Evolutionary conservation across 1,284 basidiomycete genomes (phyloP).

Genomic region (Vanrija sp.): DNA sequence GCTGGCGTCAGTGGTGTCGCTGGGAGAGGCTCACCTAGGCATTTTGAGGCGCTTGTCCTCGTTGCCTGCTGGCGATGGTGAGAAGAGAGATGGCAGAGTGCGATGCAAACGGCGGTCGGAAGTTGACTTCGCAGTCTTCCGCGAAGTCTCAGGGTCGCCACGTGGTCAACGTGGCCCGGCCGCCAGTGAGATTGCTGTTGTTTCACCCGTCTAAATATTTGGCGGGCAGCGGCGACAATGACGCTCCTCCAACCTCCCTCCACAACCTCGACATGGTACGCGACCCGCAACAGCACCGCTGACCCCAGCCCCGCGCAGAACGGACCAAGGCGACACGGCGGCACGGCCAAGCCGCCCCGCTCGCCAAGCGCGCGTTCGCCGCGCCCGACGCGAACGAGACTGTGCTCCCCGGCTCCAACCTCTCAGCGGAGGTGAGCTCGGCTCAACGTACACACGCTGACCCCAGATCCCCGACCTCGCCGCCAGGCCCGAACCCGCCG

Average conservation of each 20-base stretch:
- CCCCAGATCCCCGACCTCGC: constrained; percentile 9
- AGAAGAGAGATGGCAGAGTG: constrained; percentile 1
- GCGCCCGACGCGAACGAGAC: constrained; percentile 10
- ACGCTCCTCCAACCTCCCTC: too few species aligned
- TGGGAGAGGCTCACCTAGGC: constrained; percentile 3
- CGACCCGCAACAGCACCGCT: not conserved
- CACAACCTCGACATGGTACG: constrained; percentile 10
- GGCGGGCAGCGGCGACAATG: too few species aligned
- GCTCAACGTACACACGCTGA: not conserved
- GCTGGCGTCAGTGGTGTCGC: not conserved
- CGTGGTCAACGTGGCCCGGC: too few species aligned
- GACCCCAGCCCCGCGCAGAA: constrained; percentile 27
- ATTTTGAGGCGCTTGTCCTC: not conserved
- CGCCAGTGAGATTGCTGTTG: too few species aligned
- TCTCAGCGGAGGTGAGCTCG: constrained; percentile 1
- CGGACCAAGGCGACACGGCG: constrained; percentile 14
- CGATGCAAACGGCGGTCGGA: not conserved
- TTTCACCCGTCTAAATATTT: too few species aligned
- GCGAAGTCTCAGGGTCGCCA: too few species aligned
- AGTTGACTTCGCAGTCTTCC: too few species aligned
- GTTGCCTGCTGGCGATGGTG: not conserved
- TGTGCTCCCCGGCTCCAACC: constrained; percentile 17
- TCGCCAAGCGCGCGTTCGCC: constrained; percentile 22
- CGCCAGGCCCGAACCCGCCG: not conserved
- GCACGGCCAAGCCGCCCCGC: constrained; percentile 26